Base-by-base conservation (phyloP, 306 rosid genomes). In the Vachellia pachyceras region DNA sequence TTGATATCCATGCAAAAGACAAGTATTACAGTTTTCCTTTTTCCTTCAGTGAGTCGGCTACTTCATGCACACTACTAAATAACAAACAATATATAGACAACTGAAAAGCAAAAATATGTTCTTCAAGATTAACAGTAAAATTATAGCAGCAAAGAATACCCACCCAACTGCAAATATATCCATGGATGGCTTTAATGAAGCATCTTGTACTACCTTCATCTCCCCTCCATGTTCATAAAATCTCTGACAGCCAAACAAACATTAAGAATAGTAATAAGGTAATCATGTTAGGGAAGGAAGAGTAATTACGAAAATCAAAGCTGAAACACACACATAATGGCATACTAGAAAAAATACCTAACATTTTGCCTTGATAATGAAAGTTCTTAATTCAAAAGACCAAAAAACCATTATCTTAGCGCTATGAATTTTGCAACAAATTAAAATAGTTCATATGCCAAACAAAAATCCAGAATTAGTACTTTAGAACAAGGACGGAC, bases 171-270 rank as follows among this genome's bases (percentile, higher is more conserved):
- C 92, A 85, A 95, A 95, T 77, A 93, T 89, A 87, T 95, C 99
- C 99, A 95, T 95, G 68, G 97, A 93, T 75, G 98, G 91, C 78
- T 91, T 87, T 80, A 93, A 82, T 76, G 98, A 92, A 75, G 96
- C 84, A 82, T 95, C 98, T 25, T 95, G 99, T 20, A 92, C 93
- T 78, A 90, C 86, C 85, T 93, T 94, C 93, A 87, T 90, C 93
- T 93, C 97, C 74, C 96, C 97, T 86, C 98, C 99, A 66, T 95
- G 90, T 90, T 95, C 99, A 86, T 93, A 95, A 85, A 95, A 95
- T 85, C 99, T 93, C 99, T 93, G 89, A 15, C 54, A 87, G 44
- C 77, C 78, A 70, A 54, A 80, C 47, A 22, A 76, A 45, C 72
- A 76, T 63, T 22, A 77, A 50, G 11, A 54, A 80, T 50, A 4